Evolutionary conservation across 1,284 basidiomycete genomes (phyloP).

Genomic region (Taiwanofungus camphoratus): DNA sequence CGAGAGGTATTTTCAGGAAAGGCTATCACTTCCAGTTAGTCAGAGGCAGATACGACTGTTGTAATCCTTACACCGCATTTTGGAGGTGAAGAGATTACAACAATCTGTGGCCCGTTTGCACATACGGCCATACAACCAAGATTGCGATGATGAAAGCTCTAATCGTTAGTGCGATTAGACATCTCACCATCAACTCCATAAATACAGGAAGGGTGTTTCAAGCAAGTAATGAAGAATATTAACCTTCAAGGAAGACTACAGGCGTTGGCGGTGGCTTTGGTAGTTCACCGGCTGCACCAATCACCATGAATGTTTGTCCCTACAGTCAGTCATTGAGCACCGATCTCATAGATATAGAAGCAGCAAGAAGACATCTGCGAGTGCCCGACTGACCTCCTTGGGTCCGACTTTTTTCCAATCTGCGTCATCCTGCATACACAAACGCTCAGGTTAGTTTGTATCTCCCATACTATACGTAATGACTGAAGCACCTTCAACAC

Average conservation of each 20-base stretch:
- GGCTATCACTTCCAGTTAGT: too few relatives aligned
- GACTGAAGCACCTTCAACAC: conserved; percentile 64
- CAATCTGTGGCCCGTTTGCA: too few relatives aligned
- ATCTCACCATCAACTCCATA: too few relatives aligned
- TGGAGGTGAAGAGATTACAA: too few relatives aligned
- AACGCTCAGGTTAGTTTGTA: neutral
- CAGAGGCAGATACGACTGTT: too few relatives aligned
- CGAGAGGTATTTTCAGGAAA: too few relatives aligned
- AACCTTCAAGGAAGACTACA: conserved; percentile 78
- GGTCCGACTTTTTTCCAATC: conserved; percentile 79
- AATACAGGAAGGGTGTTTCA: too few relatives aligned
- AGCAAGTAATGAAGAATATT: conserved; percentile 9
- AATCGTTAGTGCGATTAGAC: too few relatives aligned
- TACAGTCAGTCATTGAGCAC: conserved; percentile 24
- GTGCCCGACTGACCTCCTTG: conserved; percentile 54
- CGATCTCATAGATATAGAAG: neutral
- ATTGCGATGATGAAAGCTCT: too few relatives aligned
- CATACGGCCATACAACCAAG: too few relatives aligned
- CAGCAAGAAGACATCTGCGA: neutral
- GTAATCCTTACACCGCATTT: too few relatives aligned
- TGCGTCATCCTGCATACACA: conserved; percentile 72
- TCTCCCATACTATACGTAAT: neutral
- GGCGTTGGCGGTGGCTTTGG: conserved; percentile 82
- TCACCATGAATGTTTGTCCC: conserved; percentile 82
- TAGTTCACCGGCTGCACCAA: conserved; percentile 88